Conservation (phyloP, 768 basidiomycete species). For the Rhizopogon vinicolor region DNA sequence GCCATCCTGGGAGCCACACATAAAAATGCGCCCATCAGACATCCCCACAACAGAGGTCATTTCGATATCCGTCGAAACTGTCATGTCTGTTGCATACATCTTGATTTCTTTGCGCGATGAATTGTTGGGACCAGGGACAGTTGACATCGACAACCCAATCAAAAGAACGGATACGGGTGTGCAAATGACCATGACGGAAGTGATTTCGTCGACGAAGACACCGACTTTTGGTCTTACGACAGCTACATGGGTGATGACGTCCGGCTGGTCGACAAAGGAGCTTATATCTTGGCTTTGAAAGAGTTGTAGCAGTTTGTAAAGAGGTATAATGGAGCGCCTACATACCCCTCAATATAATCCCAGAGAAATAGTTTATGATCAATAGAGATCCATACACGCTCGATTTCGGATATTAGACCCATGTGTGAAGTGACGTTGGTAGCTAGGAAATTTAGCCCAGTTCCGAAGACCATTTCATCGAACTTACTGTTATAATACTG, state of each 20-base stretch:
- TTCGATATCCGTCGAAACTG: constrained; percentile 71
- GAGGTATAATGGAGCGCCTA: constrained; percentile 7
- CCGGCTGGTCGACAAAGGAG: constrained; percentile 88
- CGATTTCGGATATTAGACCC: constrained; percentile 91
- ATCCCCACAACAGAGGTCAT: constrained; percentile 85
- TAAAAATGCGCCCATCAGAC: constrained; percentile 82
- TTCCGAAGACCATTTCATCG: not conserved
- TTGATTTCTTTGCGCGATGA: constrained; percentile 65
- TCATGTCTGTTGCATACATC: constrained; percentile 87
- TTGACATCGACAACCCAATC: constrained; percentile 66
- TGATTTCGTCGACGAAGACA: constrained; percentile 92
- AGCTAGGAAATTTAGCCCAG: constrained; percentile 34
- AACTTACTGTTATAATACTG: constrained; percentile 71
- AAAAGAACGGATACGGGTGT: constrained; percentile 81
- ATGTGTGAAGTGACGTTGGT: constrained; percentile 73
- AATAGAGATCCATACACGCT: constrained; percentile 92
- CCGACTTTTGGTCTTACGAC: constrained; percentile 81
- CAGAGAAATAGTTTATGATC: constrained; percentile 93
- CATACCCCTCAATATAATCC: constrained; percentile 94
- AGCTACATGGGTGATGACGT: constrained; percentile 85
- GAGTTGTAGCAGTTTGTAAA: not conserved
- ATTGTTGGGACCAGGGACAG: constrained; percentile 35
- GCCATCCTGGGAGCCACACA: constrained; percentile 82
- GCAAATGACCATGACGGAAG: constrained; percentile 83
- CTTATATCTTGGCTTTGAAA: constrained; percentile 74